Conservation (phyloP, 169 alveolate genomes). For the Eimeria acervulina region DNA sequence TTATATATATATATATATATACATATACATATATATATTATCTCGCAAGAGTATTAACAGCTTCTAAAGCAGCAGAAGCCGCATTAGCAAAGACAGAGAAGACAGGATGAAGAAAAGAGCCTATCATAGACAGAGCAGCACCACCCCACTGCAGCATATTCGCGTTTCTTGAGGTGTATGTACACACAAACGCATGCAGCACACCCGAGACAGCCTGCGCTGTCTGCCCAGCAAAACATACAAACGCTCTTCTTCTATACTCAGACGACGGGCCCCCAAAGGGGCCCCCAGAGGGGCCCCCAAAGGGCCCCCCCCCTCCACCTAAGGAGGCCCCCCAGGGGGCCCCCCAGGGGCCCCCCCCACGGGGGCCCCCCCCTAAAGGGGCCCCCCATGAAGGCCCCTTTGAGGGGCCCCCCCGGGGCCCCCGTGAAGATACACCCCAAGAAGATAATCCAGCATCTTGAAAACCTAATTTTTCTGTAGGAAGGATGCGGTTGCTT, state of each 20-base stretch:
- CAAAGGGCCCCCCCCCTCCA: background rate
- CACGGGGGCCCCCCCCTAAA: too few relatives aligned
- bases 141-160: background rate
- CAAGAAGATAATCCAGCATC: too few relatives aligned
- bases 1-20: too few relatives aligned
- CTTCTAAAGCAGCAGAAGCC: slow-evolving; percentile 10
- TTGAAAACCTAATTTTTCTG: too few relatives aligned
- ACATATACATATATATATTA: background rate
- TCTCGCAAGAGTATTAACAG: background rate
- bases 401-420: background rate
- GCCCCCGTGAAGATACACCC: too few relatives aligned
- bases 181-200: slow-evolving; percentile 64
- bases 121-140: slow-evolving; percentile 27
- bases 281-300: background rate
- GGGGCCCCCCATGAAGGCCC: background rate
- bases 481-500: background rate
- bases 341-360: too few relatives aligned
- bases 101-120: slow-evolving; percentile 48
- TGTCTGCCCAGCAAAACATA: slow-evolving; percentile 52
- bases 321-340: background rate
- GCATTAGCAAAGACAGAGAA: slow-evolving; percentile 50
- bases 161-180: slow-evolving; percentile 59
- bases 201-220: slow-evolving; percentile 60
- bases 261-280: background rate
- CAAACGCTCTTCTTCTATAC: background rate